A percentile compares a stretch with the other conserved stretches of the same genome.
These are phyloP conservation scores for Barnettozyma vustinii DNA, from an alignment of 805 yeast genomes.

Conservation along the genomic window DNA sequence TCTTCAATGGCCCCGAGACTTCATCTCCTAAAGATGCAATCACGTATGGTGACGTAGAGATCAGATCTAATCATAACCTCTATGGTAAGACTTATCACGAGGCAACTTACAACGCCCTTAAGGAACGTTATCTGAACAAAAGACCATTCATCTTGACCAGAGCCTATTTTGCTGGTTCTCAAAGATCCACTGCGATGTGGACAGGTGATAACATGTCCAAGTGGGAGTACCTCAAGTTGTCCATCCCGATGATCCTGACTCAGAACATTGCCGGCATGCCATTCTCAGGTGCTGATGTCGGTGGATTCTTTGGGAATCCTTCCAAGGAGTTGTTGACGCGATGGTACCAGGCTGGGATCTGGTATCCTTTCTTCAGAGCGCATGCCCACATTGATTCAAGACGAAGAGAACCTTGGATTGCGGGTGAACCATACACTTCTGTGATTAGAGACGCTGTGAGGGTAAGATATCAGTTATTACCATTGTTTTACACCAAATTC, in stretches of 20 bases:
- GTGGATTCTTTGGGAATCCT: slow-evolving; percentile 94
- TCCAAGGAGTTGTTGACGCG: slow-evolving; percentile 71
- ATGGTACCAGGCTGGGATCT: slow-evolving; percentile 95
- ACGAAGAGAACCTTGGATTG: slow-evolving; percentile 89
- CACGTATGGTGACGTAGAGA: slow-evolving; percentile 81
- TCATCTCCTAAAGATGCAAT: slow-evolving; percentile 76
- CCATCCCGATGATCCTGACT: slow-evolving; percentile 85
- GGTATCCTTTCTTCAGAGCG: slow-evolving; percentile 95
- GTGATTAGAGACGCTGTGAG: slow-evolving; percentile 64
- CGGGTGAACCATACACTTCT: slow-evolving; percentile 67
- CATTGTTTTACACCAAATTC: slow-evolving; percentile 77
- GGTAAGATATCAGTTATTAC: slow-evolving; percentile 71
- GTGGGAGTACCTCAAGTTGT: slow-evolving; percentile 80
- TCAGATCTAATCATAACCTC: slow-evolving; percentile 84
- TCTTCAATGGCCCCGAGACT: slow-evolving; percentile 93
- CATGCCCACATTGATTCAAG: slow-evolving; percentile 94
- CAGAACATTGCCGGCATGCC: slow-evolving; percentile 83
- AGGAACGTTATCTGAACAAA: slow-evolving; percentile 41
- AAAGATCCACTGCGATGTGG: slow-evolving; percentile 91
- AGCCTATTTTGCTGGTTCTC: slow-evolving; percentile 87
- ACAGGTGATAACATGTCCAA: slow-evolving; percentile 94
- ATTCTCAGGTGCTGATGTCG: slow-evolving; percentile 94
- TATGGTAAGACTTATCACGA: slow-evolving; percentile 80
- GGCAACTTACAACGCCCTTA: slow-evolving; percentile 66
- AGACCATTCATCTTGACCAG: slow-evolving; percentile 89